These are phyloP conservation scores for Protea cynaroides DNA, from an alignment of 164 flowering plant species.

Conservation along the genomic window DNA sequence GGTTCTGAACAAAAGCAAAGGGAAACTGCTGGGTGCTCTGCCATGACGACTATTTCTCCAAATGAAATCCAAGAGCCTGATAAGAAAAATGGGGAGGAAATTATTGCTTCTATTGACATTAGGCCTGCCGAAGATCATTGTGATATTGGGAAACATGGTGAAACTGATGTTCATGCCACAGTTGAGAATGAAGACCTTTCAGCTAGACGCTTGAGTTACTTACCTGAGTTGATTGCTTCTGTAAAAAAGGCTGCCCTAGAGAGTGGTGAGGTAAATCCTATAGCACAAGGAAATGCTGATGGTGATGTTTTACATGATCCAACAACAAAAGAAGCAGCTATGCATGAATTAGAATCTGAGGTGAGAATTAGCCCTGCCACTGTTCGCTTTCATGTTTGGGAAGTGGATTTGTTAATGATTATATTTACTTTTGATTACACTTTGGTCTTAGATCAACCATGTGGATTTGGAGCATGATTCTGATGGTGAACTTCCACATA, in stretches of 20 bases:
- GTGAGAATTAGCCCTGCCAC: constrained; percentile 28
- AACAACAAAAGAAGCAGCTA: constrained; percentile 22
- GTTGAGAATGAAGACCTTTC: constrained; percentile 26
- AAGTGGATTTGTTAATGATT: background rate
- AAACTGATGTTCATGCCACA: constrained; percentile 15
- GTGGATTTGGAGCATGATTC: constrained; percentile 51
- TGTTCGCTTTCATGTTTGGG: background rate
- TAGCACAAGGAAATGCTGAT: constrained; percentile 31
- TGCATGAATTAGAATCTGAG: constrained; percentile 35
- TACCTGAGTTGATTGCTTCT: constrained; percentile 78
- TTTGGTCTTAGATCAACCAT: constrained; percentile 35
- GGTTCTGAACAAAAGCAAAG: constrained; percentile 12
- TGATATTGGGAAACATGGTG: constrained; percentile 18
- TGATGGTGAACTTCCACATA: constrained; percentile 42
- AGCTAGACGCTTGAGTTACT: constrained; percentile 34
- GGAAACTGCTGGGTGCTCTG: constrained; percentile 12
- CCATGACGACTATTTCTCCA: background rate
- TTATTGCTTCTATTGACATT: constrained; percentile 17
- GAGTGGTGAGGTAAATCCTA: constrained; percentile 47
- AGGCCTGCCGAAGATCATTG: constrained; percentile 20
- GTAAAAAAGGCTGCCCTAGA: constrained; percentile 53
- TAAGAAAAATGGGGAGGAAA: constrained; percentile 13
- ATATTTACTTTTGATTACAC: background rate
- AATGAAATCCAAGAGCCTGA: constrained; percentile 12
- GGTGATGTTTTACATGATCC: constrained; percentile 11